Conservation (phyloP, 2,329 filamentous ascomycete genomes). For the Hypomyces rosellus region DNA sequence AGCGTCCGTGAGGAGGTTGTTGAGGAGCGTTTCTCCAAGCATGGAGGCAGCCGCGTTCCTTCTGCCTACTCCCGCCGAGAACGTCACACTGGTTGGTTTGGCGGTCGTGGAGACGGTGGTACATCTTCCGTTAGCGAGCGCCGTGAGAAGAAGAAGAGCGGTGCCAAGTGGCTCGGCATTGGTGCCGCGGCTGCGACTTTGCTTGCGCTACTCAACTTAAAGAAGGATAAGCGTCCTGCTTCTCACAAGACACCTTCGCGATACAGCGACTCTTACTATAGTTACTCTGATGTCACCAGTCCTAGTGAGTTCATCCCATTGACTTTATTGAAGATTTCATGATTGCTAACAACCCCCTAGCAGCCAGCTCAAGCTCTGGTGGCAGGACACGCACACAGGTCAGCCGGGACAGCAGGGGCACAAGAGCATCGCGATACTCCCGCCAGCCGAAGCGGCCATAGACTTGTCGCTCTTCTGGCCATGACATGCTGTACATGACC, state of each 20-base stretch:
- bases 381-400: conserved; percentile 33
- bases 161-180: conserved; percentile 47
- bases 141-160: conserved; percentile 45
- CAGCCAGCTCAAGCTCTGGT: conserved; percentile 43
- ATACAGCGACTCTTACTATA: conserved; percentile 50
- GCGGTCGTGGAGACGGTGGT: conserved; percentile 36
- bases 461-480: conserved; percentile 7
- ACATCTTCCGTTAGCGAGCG: conserved; percentile 34
- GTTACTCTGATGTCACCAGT: conserved; percentile 42
- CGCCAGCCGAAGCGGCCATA: conserved; percentile 19
- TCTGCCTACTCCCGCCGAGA: conserved; percentile 44
- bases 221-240: conserved; percentile 42
- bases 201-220: conserved; percentile 48
- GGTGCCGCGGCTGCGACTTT: conserved; percentile 46
- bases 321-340: neutral
- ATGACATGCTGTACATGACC: conserved; percentile 11
- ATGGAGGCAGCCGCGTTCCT: conserved; percentile 32
- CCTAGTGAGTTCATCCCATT: conserved; percentile 40
- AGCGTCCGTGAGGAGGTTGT: conserved; percentile 46
- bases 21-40: conserved; percentile 55
- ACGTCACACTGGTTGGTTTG: conserved; percentile 52
- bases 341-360: conserved; percentile 17
- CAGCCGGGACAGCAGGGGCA: conserved; percentile 25
- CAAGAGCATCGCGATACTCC: conserved; percentile 29
- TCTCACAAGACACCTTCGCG: conserved; percentile 33